Percentiles rank a stretch among this genome's conserved stretches.
phyloP scores from a whole-genome alignment of 176 grass and related monocot species.

The Neostapfia colusana region DNA sequence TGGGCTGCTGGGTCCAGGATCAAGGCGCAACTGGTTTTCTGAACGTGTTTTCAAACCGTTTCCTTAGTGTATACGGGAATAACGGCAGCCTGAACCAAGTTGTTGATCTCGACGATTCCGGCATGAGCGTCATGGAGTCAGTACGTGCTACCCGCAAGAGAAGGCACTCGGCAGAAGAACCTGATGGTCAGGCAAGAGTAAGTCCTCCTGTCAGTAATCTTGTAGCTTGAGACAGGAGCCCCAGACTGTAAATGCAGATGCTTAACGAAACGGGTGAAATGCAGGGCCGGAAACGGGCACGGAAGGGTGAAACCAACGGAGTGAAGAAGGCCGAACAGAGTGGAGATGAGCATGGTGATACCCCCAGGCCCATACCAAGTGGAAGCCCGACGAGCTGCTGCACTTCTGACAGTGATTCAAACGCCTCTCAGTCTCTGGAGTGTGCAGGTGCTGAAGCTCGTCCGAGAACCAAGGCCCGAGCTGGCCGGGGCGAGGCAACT shows the following conservation, averaged over 20 bases:
- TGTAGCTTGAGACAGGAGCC: background rate
- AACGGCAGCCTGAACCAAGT: constrained; percentile 4
- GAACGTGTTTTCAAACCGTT: constrained; percentile 22
- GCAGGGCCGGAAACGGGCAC: constrained; percentile 46
- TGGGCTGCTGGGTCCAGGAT: constrained; percentile 40
- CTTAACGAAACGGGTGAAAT: constrained; percentile 16
- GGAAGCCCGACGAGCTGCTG: constrained; percentile 46
- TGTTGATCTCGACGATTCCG: constrained; percentile 22
- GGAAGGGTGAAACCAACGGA: constrained; percentile 48
- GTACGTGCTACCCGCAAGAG: constrained; percentile 40
- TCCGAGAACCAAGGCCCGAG: constrained; percentile 48
- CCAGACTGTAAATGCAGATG: background rate
- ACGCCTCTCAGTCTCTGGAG: constrained; percentile 46
- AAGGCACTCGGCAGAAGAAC: constrained; percentile 28
- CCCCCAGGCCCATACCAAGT: background rate
- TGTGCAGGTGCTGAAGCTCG: constrained; percentile 34
- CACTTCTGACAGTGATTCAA: constrained; percentile 66
- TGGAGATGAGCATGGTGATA: constrained; percentile 34
- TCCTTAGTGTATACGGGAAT: constrained; percentile 6
- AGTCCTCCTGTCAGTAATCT: constrained; percentile 5
- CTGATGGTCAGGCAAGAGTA: constrained; percentile 43
- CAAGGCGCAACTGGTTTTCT: constrained; percentile 30
- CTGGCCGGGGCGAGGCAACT: constrained; percentile 40
- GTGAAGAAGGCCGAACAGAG: constrained; percentile 36
- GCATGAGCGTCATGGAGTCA: constrained; percentile 2